A percentile compares a stretch with the other conserved stretches of the same genome.
Conservation (phyloP, 345 rosid species). For the Pistacia integerrima region DNA sequence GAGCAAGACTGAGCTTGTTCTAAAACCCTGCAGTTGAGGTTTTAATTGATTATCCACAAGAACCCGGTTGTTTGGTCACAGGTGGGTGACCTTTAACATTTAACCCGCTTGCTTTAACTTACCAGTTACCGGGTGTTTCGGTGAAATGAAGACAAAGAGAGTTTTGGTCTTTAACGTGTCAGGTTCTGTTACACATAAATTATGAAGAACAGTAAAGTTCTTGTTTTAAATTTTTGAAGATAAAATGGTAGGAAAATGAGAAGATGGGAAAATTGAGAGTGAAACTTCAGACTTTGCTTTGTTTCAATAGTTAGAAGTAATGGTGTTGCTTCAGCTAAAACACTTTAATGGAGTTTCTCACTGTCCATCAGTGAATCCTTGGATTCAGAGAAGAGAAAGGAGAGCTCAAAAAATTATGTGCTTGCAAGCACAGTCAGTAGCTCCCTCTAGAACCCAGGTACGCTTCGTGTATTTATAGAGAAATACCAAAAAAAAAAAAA, state of each 20-base stretch:
- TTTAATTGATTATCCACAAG: constrained; percentile 8
- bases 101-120: constrained; percentile 19
- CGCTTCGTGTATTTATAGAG: neutral
- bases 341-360: constrained; percentile 37
- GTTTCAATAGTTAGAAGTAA: constrained; percentile 10
- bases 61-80: constrained; percentile 1
- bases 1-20: neutral
- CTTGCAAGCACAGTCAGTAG: constrained; percentile 50
- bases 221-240: neutral
- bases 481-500: too few species aligned
- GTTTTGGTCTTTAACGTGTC: constrained; percentile 43
- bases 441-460: constrained; percentile 80
- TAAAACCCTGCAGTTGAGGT: constrained; percentile 34
- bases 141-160: constrained; percentile 11
- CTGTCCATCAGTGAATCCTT: constrained; percentile 23
- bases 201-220: neutral
- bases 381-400: constrained; percentile 25
- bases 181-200: constrained; percentile 38
- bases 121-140: constrained; percentile 33
- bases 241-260: neutral
- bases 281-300: neutral
- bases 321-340: constrained; percentile 52
- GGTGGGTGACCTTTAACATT: constrained; percentile 14
- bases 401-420: constrained; percentile 33
- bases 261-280: neutral